These are phyloP conservation scores for Sugiyamaella valdiviana DNA, from an alignment of 805 yeast genomes.

Conservation along the genomic window DNA sequence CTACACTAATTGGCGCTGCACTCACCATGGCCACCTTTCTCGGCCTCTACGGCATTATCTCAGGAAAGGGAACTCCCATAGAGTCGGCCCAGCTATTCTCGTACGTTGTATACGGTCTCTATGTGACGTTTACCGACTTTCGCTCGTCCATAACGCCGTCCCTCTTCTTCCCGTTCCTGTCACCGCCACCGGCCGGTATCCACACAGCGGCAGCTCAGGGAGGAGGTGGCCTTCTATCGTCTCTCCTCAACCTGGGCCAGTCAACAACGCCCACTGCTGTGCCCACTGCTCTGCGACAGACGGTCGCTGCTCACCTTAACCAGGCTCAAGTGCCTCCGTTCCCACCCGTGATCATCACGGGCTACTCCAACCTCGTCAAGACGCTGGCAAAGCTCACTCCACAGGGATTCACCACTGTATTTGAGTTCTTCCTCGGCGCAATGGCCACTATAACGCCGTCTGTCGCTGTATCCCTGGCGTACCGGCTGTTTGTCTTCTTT, in stretches of 20 bases:
- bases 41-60: slow-evolving; percentile 76
- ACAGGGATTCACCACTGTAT: slow-evolving; percentile 35
- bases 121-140: slow-evolving; percentile 86
- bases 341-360: slow-evolving; percentile 36
- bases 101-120: slow-evolving; percentile 86
- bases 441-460: slow-evolving; percentile 69
- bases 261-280: not conserved
- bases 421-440: slow-evolving; percentile 43
- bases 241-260: slow-evolving; percentile 2
- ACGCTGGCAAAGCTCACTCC: slow-evolving; percentile 36
- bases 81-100: slow-evolving; percentile 84
- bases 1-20: slow-evolving; percentile 80
- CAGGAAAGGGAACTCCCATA: slow-evolving; percentile 81
- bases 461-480: slow-evolving; percentile 72
- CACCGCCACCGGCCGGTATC: slow-evolving; percentile 1
- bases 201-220: not conserved
- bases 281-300: not conserved
- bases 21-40: slow-evolving; percentile 68
- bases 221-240: slow-evolving; percentile 1
- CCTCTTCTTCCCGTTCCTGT: slow-evolving; percentile 14
- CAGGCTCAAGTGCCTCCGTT: slow-evolving; percentile 23
- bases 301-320: not conserved
- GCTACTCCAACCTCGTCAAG: slow-evolving; percentile 33
- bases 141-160: slow-evolving; percentile 34
- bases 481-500: slow-evolving; percentile 74